Evolutionary conservation across 306 rosid genomes (phyloP).

Genomic region (Fragaria vesca): DNA sequence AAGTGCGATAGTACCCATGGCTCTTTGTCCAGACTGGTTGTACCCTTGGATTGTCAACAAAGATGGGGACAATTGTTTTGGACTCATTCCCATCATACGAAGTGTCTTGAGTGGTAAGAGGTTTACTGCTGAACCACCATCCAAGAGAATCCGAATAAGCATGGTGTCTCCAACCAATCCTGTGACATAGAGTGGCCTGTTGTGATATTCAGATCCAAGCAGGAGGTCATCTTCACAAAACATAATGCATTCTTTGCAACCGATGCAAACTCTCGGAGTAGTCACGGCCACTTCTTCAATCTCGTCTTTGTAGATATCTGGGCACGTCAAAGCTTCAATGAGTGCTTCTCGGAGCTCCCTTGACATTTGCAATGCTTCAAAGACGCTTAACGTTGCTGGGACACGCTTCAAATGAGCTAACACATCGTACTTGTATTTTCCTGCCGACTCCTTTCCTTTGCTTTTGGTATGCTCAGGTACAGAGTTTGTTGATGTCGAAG

Average conservation of each 20-base stretch:
- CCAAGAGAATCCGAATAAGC: too few relatives aligned
- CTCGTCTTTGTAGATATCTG: neutral
- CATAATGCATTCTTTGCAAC: neutral
- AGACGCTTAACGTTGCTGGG: neutral
- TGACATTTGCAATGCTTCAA: neutral
- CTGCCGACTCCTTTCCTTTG: neutral
- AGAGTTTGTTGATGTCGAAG: too few relatives aligned
- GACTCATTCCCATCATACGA: neutral
- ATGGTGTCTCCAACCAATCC: too few relatives aligned
- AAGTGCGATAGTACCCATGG: too few relatives aligned
- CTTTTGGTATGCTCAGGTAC: too few relatives aligned
- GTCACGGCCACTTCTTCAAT: fast-evolving
- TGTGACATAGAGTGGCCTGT: neutral
- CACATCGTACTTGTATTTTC: neutral
- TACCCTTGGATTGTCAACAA: neutral
- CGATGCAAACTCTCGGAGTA: neutral
- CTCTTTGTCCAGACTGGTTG: neutral
- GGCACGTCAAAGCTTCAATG: neutral
- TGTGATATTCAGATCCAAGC: neutral
- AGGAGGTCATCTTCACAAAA: neutral
- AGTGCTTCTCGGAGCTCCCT: neutral
- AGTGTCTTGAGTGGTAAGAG: neutral
- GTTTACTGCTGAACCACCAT: too few relatives aligned
- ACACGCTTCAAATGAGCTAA: neutral
- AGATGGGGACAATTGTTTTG: neutral